phyloP scores from a whole-genome alignment of 257 asterid genomes.

The Lavandula angustifolia region DNA sequence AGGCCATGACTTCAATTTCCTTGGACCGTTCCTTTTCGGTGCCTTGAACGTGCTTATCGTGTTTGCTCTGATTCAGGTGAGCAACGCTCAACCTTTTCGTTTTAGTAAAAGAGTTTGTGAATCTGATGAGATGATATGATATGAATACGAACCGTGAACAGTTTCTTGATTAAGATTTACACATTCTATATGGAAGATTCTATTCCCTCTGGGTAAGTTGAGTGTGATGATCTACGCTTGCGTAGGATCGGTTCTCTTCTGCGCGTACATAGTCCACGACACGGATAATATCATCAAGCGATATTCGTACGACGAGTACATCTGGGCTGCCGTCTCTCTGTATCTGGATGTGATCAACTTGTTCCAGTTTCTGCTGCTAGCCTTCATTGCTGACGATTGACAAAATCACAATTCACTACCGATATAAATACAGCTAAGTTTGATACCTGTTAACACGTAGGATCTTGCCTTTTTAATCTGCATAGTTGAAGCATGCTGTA shows the following conservation, averaged over 20 bases:
- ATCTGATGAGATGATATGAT: no score
- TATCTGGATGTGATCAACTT: slow-evolving; percentile 59
- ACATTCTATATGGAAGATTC: slow-evolving; percentile 34
- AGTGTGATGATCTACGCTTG: slow-evolving; percentile 50
- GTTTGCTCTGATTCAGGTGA: slow-evolving; percentile 45
- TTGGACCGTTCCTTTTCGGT: slow-evolving; percentile 50
- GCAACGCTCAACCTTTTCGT: not conserved
- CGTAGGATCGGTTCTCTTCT: slow-evolving; percentile 52
- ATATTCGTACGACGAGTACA: slow-evolving; percentile 50
- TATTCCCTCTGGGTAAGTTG: slow-evolving; percentile 50
- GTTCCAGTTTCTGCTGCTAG: slow-evolving; percentile 40
- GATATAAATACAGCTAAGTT: no score
- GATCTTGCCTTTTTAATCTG: no score
- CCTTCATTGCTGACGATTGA: slow-evolving; percentile 42
- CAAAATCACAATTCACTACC: no score
- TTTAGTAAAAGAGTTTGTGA: no score
- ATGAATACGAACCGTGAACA: not conserved
- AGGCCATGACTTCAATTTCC: slow-evolving; percentile 52
- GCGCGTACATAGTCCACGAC: slow-evolving; percentile 57
- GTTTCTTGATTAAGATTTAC: not conserved
- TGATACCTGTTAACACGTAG: no score
- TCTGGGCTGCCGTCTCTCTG: slow-evolving; percentile 56
- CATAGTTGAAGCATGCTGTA: no score
- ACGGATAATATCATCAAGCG: slow-evolving; percentile 64
- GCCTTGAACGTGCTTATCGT: slow-evolving; percentile 42